Conservation (phyloP, 768 basidiomycete species). For the Polyporus arcularius region DNA sequence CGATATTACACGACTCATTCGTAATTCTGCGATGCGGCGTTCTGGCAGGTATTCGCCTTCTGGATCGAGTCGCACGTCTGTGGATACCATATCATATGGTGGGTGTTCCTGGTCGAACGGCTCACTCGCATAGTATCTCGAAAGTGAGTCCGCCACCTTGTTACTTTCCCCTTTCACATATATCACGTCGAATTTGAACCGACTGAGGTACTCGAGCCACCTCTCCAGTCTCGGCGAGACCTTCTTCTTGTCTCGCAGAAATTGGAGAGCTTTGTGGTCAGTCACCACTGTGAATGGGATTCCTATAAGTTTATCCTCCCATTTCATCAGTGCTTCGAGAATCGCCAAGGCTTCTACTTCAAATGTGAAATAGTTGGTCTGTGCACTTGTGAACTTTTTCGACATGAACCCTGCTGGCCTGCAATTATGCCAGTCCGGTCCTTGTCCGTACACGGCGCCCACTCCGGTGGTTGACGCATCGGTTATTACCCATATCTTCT, state of each 20-base stretch:
- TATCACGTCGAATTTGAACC: conserved; percentile 31
- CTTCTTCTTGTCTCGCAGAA: conserved; percentile 23
- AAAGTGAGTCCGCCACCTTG: conserved; percentile 34
- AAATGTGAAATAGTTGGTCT: conserved; percentile 24
- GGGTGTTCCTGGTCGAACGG: conserved; percentile 22
- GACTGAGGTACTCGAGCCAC: conserved; percentile 34
- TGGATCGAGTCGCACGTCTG: conserved; percentile 12
- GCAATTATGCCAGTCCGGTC: conserved; percentile 26
- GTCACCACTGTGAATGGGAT: conserved; percentile 26
- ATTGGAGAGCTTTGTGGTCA: conserved; percentile 32
- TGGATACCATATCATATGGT: neutral
- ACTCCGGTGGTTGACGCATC: conserved; percentile 24
- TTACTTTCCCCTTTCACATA: conserved; percentile 29
- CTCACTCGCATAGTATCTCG: conserved; percentile 34
- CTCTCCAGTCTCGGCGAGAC: conserved; percentile 20
- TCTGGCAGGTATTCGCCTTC: neutral
- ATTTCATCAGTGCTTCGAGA: conserved; percentile 28
- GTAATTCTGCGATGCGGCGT: neutral
- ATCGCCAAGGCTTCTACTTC: conserved; percentile 23
- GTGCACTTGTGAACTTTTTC: conserved; percentile 30
- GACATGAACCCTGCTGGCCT: conserved; percentile 32
- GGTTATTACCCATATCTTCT: conserved; percentile 26
- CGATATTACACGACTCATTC: neutral
- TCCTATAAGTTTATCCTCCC: conserved; percentile 35
- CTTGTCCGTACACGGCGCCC: conserved; percentile 29